These are phyloP conservation scores for Ceratocystis cubensis DNA, from an alignment of 2,329 filamentous ascomycete species.

Conservation along the genomic window DNA sequence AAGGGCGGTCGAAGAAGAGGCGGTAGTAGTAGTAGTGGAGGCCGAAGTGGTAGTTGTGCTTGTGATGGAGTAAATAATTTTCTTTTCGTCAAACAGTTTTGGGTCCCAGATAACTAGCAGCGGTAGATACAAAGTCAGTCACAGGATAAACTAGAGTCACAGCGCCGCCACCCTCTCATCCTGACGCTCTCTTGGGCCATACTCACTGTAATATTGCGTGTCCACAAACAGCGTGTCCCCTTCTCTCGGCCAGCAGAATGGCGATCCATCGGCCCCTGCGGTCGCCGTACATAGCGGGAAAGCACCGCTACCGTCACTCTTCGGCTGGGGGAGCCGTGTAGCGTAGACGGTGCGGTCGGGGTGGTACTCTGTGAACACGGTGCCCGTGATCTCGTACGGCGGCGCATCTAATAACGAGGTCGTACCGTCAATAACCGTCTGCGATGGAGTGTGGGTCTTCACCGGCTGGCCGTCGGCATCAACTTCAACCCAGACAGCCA, in stretches of 20 bases:
- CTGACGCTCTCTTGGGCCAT: background rate
- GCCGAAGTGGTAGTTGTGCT: conserved; percentile 4
- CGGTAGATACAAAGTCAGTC: background rate
- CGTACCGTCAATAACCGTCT: conserved; percentile 36
- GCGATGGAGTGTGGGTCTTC: conserved; percentile 38
- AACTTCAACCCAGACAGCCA: conserved; percentile 41
- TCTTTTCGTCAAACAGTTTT: conserved; percentile 35
- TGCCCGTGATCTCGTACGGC: conserved; percentile 37
- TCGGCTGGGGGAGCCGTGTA: conserved; percentile 36
- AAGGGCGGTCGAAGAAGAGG: background rate
- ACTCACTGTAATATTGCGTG: conserved; percentile 40
- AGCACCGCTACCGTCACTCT: conserved; percentile 34
- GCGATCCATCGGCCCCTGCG: conserved; percentile 38
- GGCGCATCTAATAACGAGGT: conserved; percentile 31
- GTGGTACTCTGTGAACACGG: conserved; percentile 31
- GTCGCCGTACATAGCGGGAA: conserved; percentile 35
- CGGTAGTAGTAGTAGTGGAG: background rate
- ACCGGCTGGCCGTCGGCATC: conserved; percentile 34
- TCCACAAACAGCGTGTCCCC: conserved; percentile 35
- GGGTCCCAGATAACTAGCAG: conserved; percentile 45
- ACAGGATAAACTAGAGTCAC: background rate
- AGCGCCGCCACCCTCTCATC: too few relatives aligned
- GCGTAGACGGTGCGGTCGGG: conserved; percentile 32
- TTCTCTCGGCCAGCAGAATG: conserved; percentile 39
- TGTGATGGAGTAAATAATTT: conserved; percentile 26